A percentile compares a stretch with the other conserved stretches of the same genome.
Evolutionary conservation across 305 asterid genomes (phyloP).

Genomic region (Fraxinus sp.): DNA sequence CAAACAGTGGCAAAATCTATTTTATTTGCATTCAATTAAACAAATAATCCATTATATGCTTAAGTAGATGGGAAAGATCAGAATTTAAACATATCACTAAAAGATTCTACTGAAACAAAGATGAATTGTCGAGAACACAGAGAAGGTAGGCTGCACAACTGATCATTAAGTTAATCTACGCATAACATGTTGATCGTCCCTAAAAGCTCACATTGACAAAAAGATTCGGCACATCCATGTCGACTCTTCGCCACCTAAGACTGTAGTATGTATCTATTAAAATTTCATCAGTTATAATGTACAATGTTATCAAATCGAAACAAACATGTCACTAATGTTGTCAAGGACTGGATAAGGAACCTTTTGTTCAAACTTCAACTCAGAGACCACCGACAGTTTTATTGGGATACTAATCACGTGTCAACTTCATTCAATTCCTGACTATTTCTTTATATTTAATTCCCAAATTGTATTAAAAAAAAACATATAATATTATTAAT

Average conservation of each 20-base stretch:
- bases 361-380: not conserved
- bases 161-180: not conserved
- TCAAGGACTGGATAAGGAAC: not conserved
- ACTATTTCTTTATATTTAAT: not conserved
- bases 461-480: not conserved
- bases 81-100: no score
- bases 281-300: not conserved
- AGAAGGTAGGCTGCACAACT: no score
- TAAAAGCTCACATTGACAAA: not conserved
- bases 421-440: not conserved
- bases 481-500: no score
- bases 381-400: not conserved
- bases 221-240: not conserved
- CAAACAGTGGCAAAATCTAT: not conserved
- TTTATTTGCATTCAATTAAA: not conserved
- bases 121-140: not conserved
- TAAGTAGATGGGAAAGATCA: no score
- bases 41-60: not conserved
- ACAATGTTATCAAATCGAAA: no score
- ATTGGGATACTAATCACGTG: not conserved
- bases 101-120: not conserved
- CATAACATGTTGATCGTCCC: no score
- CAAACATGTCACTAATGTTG: not conserved
- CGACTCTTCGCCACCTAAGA: not conserved
- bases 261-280: not conserved